phyloP scores from a whole-genome alignment of 1,139 yeast species.

The Taphrina betulina region DNA sequence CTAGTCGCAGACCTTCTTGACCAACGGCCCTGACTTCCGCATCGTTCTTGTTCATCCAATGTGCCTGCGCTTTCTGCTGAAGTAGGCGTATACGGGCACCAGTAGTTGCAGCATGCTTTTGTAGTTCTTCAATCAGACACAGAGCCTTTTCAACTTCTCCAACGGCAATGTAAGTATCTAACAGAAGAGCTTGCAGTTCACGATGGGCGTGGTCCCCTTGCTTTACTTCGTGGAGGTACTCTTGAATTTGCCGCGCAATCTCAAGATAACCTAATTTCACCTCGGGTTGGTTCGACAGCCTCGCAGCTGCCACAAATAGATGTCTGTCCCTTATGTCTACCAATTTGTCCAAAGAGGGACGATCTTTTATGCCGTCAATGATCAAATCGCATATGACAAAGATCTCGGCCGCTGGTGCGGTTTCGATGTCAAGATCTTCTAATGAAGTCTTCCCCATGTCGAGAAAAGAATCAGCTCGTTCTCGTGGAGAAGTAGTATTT shows the following conservation, averaged over 20 bases:
- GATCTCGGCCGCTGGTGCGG: background rate
- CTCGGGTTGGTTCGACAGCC: constrained; percentile 4
- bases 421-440: background rate
- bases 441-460: background rate
- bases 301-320: constrained; percentile 6
- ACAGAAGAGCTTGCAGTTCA: background rate
- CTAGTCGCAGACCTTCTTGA: background rate
- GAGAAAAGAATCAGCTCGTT: background rate
- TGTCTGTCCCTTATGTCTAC: too few species aligned
- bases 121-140: background rate
- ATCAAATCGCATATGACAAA: constrained; percentile 3
- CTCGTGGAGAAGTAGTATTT: background rate
- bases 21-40: constrained; percentile 5
- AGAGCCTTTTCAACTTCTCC: constrained; percentile 1
- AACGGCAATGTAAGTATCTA: constrained; percentile 2
- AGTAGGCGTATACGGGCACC: background rate
- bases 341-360: background rate
- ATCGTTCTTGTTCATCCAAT: background rate
- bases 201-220: background rate
- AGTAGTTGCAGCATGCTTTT: background rate
- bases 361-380: background rate
- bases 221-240: background rate
- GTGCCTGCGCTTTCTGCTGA: background rate
- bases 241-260: background rate
- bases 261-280: background rate